Evolutionary conservation across 805 yeast species (phyloP), one percentile per base, ranked within the genome.

Genomic region (Zygosaccharomyces rouxii): DNA sequence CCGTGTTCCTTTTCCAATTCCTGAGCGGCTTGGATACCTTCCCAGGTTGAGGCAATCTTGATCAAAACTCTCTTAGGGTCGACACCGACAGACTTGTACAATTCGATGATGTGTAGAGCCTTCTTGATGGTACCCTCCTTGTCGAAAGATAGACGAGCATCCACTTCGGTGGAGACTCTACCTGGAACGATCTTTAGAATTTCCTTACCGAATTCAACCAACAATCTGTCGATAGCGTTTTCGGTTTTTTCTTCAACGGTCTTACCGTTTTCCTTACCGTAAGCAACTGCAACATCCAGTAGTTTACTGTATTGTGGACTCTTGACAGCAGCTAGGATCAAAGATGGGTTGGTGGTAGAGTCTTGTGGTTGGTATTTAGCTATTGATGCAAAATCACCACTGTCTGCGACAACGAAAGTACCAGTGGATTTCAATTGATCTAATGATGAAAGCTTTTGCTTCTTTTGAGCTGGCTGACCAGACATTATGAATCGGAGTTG

Each of bases 321-420:
- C 74, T 85, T 87, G 50, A 98, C 68, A 51, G 99, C 99, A 57
- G 98, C 98, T 63, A 94, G 77, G 65, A 94, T 92, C 76, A 94
- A 79, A 38, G 98, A 89, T 59, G 99, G 99, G 79, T 94, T 94
- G 70, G 99, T 94, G 62, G 99, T 94, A 59, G 99, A 96, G 73
- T 94, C 99, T 78, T 94, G 98, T 59, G 99, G 99, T 63, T 94
- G 88, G 78, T 86, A 94, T 74, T 90, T 89, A 68, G 97, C 97
- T 70, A 94, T 94, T 56, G 94, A 84, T 72, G 89, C 97, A 70
- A 94, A 94, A 73, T 94, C 99, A 76, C 99, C 99, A 54, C 98
- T 89, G 78, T 94, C 99, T 58, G 99, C 88, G 68, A 94, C 99
- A 67, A 94, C 96, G 59, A 80, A 85, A 60, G 99, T 94, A 62